A percentile compares a stretch with the other conserved stretches of the same genome.
Evolutionary conservation across 2,329 filamentous ascomycete species (phyloP).

Genomic region (Exutisphaerella laricina): DNA sequence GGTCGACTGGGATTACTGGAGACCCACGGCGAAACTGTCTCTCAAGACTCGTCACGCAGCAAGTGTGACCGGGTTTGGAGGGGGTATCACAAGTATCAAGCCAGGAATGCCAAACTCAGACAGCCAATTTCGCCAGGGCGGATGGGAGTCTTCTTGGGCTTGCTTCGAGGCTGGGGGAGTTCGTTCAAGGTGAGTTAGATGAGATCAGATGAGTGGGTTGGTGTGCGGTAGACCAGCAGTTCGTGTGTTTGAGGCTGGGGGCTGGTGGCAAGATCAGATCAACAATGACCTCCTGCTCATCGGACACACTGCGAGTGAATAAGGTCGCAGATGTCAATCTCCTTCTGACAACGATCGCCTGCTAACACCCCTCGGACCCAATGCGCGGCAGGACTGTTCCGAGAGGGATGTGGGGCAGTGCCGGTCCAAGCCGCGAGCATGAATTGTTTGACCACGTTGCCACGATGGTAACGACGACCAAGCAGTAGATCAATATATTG

Average conservation of each 20-base stretch:
- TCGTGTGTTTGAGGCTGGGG: too few species aligned
- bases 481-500: not conserved
- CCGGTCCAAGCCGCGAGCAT: conserved; percentile 4
- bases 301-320: not conserved
- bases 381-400: not conserved
- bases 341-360: conserved; percentile 2
- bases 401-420: not conserved
- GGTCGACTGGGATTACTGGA: conserved; percentile 3
- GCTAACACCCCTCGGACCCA: not conserved
- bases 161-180: too few species aligned
- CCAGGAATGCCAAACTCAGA: too few species aligned
- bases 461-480: not conserved
- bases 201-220: too few species aligned
- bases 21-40: not conserved
- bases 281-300: not conserved
- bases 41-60: not conserved
- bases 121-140: too few species aligned
- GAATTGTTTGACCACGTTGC: not conserved
- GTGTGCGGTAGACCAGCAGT: too few species aligned
- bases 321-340: conserved; percentile 3
- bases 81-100: too few species aligned
- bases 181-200: too few species aligned
- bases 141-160: too few species aligned
- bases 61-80: not conserved
- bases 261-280: too few species aligned